phyloP scores from a whole-genome alignment of 306 rosid genomes.

The Lagenaria siceraria region DNA sequence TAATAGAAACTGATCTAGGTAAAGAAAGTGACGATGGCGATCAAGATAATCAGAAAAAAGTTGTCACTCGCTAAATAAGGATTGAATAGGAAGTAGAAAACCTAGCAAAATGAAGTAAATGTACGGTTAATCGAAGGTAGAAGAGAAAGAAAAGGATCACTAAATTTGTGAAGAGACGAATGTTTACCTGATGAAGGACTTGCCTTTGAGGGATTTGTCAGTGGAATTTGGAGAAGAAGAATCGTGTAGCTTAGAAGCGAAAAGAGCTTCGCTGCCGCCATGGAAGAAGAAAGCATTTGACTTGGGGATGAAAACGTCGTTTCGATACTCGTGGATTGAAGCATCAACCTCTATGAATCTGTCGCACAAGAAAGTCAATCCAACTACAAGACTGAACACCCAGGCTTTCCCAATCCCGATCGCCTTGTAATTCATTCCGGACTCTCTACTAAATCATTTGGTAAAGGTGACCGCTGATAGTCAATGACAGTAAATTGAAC shows the following conservation, averaged over 20 bases:
- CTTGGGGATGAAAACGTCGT: slow-evolving; percentile 45
- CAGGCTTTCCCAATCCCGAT: background rate
- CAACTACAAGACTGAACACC: slow-evolving; percentile 3
- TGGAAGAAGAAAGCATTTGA: slow-evolving; percentile 95
- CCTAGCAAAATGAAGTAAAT: background rate
- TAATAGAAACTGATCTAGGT: background rate
- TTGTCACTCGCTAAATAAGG: too few relatives aligned
- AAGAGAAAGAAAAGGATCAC: background rate
- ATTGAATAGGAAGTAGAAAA: background rate
- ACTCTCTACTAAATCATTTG: background rate
- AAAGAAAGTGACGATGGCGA: background rate
- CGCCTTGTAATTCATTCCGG: background rate
- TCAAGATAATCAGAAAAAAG: background rate
- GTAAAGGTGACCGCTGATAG: background rate
- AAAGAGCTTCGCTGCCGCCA: slow-evolving; percentile 81
- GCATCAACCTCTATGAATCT: slow-evolving; percentile 20
- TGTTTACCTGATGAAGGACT: slow-evolving; percentile 53
- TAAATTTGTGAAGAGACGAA: background rate
- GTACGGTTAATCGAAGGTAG: background rate
- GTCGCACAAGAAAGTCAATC: slow-evolving; percentile 4
- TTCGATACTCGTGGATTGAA: slow-evolving; percentile 65
- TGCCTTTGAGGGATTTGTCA: slow-evolving; percentile 37
- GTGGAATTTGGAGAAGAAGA: slow-evolving; percentile 7
- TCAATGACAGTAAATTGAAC: background rate
- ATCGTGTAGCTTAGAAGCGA: slow-evolving; percentile 36